Conservation (phyloP, 345 rosid species). For the Cardamine chenopodiifolia region DNA sequence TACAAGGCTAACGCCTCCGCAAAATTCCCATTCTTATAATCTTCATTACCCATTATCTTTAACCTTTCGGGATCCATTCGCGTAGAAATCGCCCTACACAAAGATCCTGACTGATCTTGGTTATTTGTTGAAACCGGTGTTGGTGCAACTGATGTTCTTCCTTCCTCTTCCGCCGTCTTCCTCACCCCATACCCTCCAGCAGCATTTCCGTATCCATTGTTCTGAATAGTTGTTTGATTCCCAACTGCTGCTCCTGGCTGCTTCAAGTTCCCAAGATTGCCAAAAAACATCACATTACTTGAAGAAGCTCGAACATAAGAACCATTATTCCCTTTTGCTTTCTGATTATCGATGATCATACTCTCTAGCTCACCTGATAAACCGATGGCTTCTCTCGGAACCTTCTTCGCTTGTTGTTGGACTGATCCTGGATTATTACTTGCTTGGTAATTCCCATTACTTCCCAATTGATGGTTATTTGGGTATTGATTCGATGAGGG, state of each 20-base stretch:
- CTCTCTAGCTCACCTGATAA: constrained; percentile 91
- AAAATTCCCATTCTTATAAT: constrained; percentile 83
- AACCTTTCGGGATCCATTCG: constrained; percentile 93
- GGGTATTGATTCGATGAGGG: constrained; percentile 38
- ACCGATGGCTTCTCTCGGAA: constrained; percentile 56
- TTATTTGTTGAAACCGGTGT: constrained; percentile 26
- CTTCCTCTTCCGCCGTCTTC: constrained; percentile 46
- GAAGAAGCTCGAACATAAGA: constrained; percentile 79
- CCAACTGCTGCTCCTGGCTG: constrained; percentile 51
- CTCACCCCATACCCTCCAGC: constrained; percentile 58
- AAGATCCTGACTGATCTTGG: constrained; percentile 48
- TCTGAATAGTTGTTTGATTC: constrained; percentile 41
- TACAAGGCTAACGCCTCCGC: constrained; percentile 83
- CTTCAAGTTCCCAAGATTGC: constrained; percentile 81
- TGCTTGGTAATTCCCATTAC: constrained; percentile 22
- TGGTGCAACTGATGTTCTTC: constrained; percentile 34
- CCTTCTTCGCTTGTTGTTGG: constrained; percentile 49
- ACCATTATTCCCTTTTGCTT: constrained; percentile 47
- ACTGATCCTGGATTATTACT: constrained; percentile 30
- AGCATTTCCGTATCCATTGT: constrained; percentile 44
- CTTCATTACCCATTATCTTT: constrained; percentile 96
- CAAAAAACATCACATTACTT: constrained; percentile 73
- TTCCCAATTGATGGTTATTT: constrained; percentile 35
- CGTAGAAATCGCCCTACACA: constrained; percentile 81
- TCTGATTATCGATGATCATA: constrained; percentile 75